These are phyloP conservation scores for Hapsidospora chrysogenum DNA, from an alignment of 495 filamentous ascomycete genomes.

Conservation along the genomic window DNA sequence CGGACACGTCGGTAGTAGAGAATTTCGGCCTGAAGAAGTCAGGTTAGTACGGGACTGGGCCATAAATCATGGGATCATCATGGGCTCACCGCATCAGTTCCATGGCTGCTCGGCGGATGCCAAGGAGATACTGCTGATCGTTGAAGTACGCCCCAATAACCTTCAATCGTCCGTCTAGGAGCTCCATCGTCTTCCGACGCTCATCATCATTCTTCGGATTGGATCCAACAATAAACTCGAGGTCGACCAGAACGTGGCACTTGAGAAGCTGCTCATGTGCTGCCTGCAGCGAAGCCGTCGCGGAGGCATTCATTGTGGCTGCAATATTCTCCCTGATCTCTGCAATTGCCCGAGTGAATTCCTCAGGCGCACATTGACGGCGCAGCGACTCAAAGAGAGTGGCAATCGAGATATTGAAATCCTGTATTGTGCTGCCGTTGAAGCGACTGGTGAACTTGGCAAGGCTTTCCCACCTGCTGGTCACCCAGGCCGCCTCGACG, in stretches of 20 bases:
- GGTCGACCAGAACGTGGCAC: slow-evolving; percentile 71
- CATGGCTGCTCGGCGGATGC: slow-evolving; percentile 74
- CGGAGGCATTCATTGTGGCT: slow-evolving; percentile 51
- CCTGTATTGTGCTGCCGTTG: slow-evolving; percentile 34
- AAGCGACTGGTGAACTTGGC: slow-evolving; percentile 45
- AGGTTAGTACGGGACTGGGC: too few species aligned
- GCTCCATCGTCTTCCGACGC: slow-evolving; percentile 31
- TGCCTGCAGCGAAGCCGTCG: slow-evolving; percentile 60
- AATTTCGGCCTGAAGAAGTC: slow-evolving; percentile 21
- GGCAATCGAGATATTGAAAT: slow-evolving; percentile 74
- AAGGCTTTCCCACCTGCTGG: slow-evolving; percentile 60
- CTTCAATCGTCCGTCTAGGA: slow-evolving; percentile 60
- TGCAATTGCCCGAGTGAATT: slow-evolving; percentile 36
- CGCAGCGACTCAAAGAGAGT: slow-evolving; percentile 30
- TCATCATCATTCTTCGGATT: slow-evolving; percentile 16
- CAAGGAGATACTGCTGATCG: slow-evolving; percentile 91
- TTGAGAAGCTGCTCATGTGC: slow-evolving; percentile 70
- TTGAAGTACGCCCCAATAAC: slow-evolving; percentile 70
- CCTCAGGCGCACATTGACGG: slow-evolving; percentile 35
- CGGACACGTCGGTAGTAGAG: slow-evolving; percentile 53
- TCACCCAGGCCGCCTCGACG: slow-evolving; percentile 83
- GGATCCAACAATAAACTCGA: slow-evolving; percentile 58
- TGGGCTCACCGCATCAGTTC: slow-evolving; percentile 42
- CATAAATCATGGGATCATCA: too few species aligned
- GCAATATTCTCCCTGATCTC: slow-evolving; percentile 50